Percentiles rank a stretch among this genome's conserved stretches.
Evolutionary conservation across 768 basidiomycete species (phyloP).

Genomic region (Podaxis pistillaris): DNA sequence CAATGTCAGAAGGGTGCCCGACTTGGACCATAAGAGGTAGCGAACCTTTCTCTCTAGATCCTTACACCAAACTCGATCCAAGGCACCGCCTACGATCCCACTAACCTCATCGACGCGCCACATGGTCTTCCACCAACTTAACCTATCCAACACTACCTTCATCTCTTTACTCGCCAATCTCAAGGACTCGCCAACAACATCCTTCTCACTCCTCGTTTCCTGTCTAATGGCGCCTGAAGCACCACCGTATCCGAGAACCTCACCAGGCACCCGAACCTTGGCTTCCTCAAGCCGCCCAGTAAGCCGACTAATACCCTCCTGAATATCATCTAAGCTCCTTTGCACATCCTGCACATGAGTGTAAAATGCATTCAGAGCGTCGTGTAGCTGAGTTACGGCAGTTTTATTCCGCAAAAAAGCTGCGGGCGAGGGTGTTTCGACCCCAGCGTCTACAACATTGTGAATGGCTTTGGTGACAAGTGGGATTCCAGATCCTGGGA

Average conservation of each 20-base stretch:
- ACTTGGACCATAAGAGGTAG: not conserved
- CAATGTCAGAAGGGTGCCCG: not conserved
- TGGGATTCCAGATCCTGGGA: constrained; percentile 57
- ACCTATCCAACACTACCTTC: constrained; percentile 35
- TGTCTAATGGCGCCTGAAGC: not conserved
- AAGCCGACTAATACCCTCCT: constrained; percentile 34
- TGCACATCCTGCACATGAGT: constrained; percentile 28
- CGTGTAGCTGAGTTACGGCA: constrained; percentile 36
- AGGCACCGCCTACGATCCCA: constrained; percentile 31
- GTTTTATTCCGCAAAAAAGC: constrained; percentile 33
- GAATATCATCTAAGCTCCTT: constrained; percentile 34
- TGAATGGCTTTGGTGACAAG: constrained; percentile 41
- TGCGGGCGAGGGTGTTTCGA: constrained; percentile 11
- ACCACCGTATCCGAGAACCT: constrained; percentile 30
- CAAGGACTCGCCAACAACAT: constrained; percentile 35
- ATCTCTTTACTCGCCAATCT: constrained; percentile 36
- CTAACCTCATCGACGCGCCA: constrained; percentile 48
- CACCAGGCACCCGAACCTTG: constrained; percentile 31
- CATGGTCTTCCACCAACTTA: constrained; percentile 47
- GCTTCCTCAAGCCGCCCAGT: constrained; percentile 37
- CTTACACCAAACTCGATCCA: constrained; percentile 41
- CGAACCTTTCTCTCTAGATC: constrained; percentile 52
- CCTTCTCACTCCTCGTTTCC: constrained; percentile 11
- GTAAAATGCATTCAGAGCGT: constrained; percentile 38
- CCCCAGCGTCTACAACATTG: constrained; percentile 13